phyloP scores from a whole-genome alignment of 1,284 basidiomycete genomes.

The Sporisorium sorghi region DNA sequence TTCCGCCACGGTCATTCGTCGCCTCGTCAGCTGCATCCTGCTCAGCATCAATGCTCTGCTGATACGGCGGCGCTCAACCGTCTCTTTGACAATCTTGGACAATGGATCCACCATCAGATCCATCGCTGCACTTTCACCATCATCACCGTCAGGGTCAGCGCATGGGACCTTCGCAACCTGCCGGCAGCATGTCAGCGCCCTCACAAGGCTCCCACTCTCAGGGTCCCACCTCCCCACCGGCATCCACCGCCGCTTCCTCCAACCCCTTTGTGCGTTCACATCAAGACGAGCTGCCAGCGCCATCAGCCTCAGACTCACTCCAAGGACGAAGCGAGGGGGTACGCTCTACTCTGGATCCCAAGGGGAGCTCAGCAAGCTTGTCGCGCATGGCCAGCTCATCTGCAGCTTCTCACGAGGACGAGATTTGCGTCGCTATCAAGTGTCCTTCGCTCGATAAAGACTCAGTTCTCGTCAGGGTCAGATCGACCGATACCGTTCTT shows the following conservation, averaged over 20 bases:
- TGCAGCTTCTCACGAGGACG: not conserved
- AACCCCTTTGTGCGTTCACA: slow-evolving; percentile 33
- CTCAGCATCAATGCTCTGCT: not conserved
- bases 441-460: slow-evolving; percentile 52
- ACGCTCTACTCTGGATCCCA: not conserved
- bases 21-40: not conserved
- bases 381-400: slow-evolving; percentile 13
- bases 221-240: slow-evolving; percentile 24
- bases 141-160: slow-evolving; percentile 24
- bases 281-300: slow-evolving; percentile 18
- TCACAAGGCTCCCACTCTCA: slow-evolving; percentile 24
- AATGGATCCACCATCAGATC: slow-evolving; percentile 30
- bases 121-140: slow-evolving; percentile 22
- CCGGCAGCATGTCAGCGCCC: slow-evolving; percentile 24
- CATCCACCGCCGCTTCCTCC: slow-evolving; percentile 32
- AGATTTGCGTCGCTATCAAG: slow-evolving; percentile 44
- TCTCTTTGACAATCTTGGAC: not conserved
- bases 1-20: not conserved
- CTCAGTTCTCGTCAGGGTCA: slow-evolving; percentile 32
- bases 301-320: not conserved
- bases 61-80: not conserved
- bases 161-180: slow-evolving; percentile 11
- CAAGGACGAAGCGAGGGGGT: not conserved
- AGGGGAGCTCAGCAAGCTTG: not conserved
- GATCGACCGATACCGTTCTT: slow-evolving; percentile 18